Evolutionary conservation across 345 rosid genomes (phyloP), one percentile per base, ranked within the genome.

Genomic region (Corchorus capsularis): DNA sequence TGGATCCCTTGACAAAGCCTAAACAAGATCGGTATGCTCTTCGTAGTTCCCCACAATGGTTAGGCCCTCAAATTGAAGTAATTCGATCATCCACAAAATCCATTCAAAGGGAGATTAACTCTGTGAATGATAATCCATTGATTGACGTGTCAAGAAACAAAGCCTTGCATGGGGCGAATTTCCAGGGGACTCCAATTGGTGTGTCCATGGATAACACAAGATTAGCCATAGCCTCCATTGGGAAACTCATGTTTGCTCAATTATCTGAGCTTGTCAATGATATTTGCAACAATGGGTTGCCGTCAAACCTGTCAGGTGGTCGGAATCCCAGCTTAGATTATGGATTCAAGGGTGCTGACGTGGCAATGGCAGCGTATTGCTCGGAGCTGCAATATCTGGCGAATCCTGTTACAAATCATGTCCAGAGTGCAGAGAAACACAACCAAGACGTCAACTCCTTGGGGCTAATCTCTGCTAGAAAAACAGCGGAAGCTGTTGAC

Each of bases 131-230:
- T 41, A 86, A 86, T 60, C 89, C 87, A 0, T 64, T 86, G 76
- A 86, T 86, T 46, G 89, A 86, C 67, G 89, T 86, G 15, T 78
- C 87, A 0, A 74, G 89, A 69, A 80, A 80, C 82, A 84, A 78
- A 56, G 87, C 87, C 63, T 69, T 86, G 13, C 89, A 86, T 32
- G 81, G 86, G 3, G 86, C 91, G 4, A 91, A 91, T 59, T 89
- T 91, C 78, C 94, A 89, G 79, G 94, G 94, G 1, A 91, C 93
- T 34, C 91, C 91, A 1, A 80, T 91, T 49, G 94, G 94, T 35
- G 94, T 89, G 0, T 88, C 94, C 10, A 91, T 91, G 94, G 94
- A 91, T 71, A 91, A 89, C 39, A 75, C 89, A 19, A 81, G 93
- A 65, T 70, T 91, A 69, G 94, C 94, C 13, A 78, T 91, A 1